Base-by-base conservation (phyloP, 2,329 filamentous ascomycete genomes). In the Dothiorella sarmentorum region DNA sequence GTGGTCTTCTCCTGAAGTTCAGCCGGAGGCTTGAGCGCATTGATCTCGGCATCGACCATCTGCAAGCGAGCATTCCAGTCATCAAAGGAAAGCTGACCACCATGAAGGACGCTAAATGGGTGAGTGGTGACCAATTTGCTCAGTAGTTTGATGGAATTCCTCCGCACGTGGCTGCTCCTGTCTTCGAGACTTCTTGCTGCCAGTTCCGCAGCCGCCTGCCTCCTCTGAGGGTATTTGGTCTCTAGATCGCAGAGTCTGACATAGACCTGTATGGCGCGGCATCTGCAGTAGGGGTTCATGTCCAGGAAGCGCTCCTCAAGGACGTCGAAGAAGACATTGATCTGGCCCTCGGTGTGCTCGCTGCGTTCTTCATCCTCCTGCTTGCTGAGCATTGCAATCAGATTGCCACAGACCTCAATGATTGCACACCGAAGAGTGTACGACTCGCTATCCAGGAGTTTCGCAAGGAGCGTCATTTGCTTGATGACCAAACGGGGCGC, bases 311-410 rank as follows among this genome's bases (percentile, higher is more conserved):
- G 86, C 75, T 97, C 93, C 70, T 99, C 92, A 2, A 99, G 79
- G 0, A 97, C 92, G 67, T 97, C 93, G 68, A 97, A 97, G 71
- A 97, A 99, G 18, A 92, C 91, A 65, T 95, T 94, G 61, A 99
- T 88, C 71, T 99, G 94, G 0, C 89, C 91, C 73, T 96, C 96
- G 78, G 93, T 88, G 71, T 94, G 94, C 66, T 97, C 93, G 66
- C 87, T 90, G 53, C 90, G 85, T 71, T 97, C 93, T 69, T 75
- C 74, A 43, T 74, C 75, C 61, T 95, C 91, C 67, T 95, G 88
- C 69, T 89, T 93, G 74, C 89, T 96, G 42, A 99, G 82, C 74
- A 97, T 89, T 15, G 85, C 84, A 67, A 99, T 89, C 75, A 99
- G 85, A 73, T 99, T 97, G 53, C 94, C 95, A 71, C 92, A 97